A percentile compares a stretch with the other conserved stretches of the same genome.
Conservation (phyloP, 345 rosid species). For the Theobroma cacao region DNA sequence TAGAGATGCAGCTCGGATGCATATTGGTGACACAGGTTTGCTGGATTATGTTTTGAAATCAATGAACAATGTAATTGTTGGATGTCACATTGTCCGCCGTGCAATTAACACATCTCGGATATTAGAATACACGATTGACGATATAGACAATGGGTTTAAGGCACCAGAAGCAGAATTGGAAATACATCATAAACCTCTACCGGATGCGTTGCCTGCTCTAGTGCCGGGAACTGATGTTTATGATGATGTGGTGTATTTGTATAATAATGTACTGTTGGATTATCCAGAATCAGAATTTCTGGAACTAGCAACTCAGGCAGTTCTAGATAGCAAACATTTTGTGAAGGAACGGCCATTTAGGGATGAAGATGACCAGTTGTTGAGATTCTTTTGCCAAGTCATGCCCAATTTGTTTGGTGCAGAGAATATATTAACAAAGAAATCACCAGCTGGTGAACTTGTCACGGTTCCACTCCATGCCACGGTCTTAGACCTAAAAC, state of each 20-base stretch:
- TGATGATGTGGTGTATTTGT: conserved; percentile 49
- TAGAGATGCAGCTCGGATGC: conserved; percentile 86
- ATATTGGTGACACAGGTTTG: conserved; percentile 89
- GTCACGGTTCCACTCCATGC: conserved; percentile 58
- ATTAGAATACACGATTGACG: conserved; percentile 70
- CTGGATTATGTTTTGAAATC: conserved; percentile 80
- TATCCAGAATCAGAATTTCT: conserved; percentile 54
- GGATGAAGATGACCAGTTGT: conserved; percentile 42
- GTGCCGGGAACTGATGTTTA: conserved; percentile 52
- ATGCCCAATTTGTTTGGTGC: conserved; percentile 33
- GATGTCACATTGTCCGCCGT: conserved; percentile 49
- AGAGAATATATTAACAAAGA: conserved; percentile 22
- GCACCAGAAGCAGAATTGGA: conserved; percentile 17
- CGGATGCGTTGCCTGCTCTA: conserved; percentile 12
- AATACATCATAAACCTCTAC: conserved; percentile 14
- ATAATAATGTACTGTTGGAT: conserved; percentile 49
- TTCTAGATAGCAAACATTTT: conserved; percentile 74
- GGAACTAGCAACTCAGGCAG: conserved; percentile 44
- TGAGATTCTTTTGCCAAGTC: conserved; percentile 56
- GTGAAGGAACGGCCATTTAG: conserved; percentile 68
- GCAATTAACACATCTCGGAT: conserved; percentile 56
- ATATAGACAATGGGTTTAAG: conserved; percentile 28
- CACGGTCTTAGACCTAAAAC: conserved; percentile 63
- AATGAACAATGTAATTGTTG: conserved; percentile 73
- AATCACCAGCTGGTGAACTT: conserved; percentile 56